These are phyloP conservation scores for Blastobotrys attinorum DNA, from an alignment of 805 yeast species.

Conservation along the genomic window DNA sequence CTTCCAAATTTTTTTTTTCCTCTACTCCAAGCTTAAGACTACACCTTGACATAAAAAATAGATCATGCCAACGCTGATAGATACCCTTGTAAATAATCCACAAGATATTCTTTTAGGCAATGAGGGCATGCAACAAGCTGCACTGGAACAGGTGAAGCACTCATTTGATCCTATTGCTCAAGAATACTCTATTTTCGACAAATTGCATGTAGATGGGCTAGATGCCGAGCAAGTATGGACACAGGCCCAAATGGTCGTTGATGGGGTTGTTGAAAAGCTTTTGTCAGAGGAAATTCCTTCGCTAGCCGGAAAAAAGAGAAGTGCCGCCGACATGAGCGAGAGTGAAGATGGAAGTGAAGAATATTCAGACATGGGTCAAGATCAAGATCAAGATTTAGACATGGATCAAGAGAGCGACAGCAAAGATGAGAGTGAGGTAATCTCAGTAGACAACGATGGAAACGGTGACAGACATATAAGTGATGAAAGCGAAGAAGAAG, in stretches of 20 bases:
- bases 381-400: conserved; percentile 22
- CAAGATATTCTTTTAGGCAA: conserved; percentile 23
- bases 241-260: conserved; percentile 78
- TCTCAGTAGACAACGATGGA: too few species aligned
- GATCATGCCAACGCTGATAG: conserved; percentile 4
- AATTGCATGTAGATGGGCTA: conserved; percentile 74
- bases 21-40: neutral
- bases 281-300: conserved; percentile 49
- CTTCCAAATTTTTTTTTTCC: conserved; percentile 1
- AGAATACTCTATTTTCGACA: conserved; percentile 60
- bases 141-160: conserved; percentile 32
- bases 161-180: conserved; percentile 53
- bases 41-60: neutral
- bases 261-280: conserved; percentile 61
- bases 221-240: conserved; percentile 92
- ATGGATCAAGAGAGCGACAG: conserved; percentile 18
- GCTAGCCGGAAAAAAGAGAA: conserved; percentile 24
- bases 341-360: conserved; percentile 20
- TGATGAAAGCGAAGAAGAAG: conserved; percentile 26
- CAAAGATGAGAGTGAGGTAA: conserved; percentile 24
- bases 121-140: conserved; percentile 14
- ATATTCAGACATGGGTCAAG: conserved; percentile 22
- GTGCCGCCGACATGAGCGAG: conserved; percentile 22
- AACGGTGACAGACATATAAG: too few species aligned
- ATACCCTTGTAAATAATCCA: conserved; percentile 15